Conservation (phyloP, 2,329 filamentous ascomycete genomes). For the Diaporthe australafricana region DNA sequence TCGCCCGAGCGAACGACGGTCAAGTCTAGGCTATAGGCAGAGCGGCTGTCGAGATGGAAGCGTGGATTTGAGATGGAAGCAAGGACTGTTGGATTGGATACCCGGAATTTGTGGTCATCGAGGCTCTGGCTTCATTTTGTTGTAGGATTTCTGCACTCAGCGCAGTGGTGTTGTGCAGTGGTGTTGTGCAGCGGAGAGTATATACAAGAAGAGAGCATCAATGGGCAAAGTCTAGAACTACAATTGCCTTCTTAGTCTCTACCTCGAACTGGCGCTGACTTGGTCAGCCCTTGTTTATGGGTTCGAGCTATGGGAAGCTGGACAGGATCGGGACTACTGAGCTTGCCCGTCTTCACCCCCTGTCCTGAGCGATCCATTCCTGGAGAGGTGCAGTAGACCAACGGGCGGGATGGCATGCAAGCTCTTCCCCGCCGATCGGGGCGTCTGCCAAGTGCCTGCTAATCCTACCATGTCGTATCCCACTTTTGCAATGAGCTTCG, state of each 20-base stretch:
- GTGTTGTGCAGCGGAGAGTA: neutral
- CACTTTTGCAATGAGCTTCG: neutral
- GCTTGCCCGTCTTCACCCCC: neutral
- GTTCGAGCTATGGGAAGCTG: neutral
- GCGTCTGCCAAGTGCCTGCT: neutral
- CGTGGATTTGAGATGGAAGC: neutral
- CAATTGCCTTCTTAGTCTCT: too few relatives aligned
- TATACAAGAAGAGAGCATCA: neutral
- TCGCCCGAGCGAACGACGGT: neutral
- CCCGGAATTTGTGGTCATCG: neutral
- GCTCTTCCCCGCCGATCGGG: neutral
- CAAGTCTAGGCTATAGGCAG: slow-evolving; percentile 6
- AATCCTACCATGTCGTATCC: neutral
- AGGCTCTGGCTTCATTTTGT: neutral
- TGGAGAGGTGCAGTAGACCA: neutral
- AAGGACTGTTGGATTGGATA: neutral
- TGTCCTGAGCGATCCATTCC: neutral
- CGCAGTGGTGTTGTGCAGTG: neutral
- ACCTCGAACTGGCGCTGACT: too few relatives aligned
- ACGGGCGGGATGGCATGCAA: neutral
- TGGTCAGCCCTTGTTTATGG: neutral
- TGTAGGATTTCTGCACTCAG: neutral
- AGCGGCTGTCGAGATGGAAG: too few relatives aligned
- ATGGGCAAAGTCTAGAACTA: neutral
- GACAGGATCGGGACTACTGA: neutral